phyloP scores from a whole-genome alignment of 768 basidiomycete genomes.

The Flagelloscypha sp. region DNA sequence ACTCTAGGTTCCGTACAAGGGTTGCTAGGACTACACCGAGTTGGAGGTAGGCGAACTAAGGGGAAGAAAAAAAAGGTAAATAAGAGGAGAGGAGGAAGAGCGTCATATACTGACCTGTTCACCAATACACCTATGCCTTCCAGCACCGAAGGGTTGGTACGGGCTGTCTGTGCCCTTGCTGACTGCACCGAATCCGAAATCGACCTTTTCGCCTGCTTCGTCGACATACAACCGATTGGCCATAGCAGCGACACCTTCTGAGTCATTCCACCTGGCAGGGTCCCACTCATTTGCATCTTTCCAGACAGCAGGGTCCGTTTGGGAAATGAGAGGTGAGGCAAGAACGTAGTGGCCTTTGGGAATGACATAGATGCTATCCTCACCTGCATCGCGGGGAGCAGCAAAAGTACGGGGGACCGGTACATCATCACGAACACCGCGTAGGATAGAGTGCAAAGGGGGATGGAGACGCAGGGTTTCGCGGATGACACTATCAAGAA shows the following conservation, averaged over 20 bases:
- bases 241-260: conserved; percentile 71
- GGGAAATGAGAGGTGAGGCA: conserved; percentile 80
- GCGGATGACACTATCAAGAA: conserved; percentile 85
- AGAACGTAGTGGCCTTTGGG: conserved; percentile 88
- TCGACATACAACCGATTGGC: conserved; percentile 72
- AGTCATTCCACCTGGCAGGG: conserved; percentile 79
- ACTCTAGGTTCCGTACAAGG: conserved; percentile 66
- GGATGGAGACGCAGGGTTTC: conserved; percentile 92
- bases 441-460: conserved; percentile 93
- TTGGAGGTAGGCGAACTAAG: conserved; percentile 90
- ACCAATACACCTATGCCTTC: conserved; percentile 90
- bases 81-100: not conserved
- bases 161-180: conserved; percentile 95
- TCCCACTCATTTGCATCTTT: conserved; percentile 63
- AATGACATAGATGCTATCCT: conserved; percentile 71
- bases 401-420: conserved; percentile 74
- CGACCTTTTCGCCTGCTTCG: conserved; percentile 79
- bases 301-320: conserved; percentile 84
- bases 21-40: conserved; percentile 76
- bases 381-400: conserved; percentile 67
- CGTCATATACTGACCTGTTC: conserved; percentile 57
- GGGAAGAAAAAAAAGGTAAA: conserved; percentile 1
- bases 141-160: conserved; percentile 97
- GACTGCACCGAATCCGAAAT: conserved; percentile 93
- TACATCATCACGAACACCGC: conserved; percentile 82